phyloP scores from a whole-genome alignment of 441 rosid species.

The Monsonia emarginata region DNA sequence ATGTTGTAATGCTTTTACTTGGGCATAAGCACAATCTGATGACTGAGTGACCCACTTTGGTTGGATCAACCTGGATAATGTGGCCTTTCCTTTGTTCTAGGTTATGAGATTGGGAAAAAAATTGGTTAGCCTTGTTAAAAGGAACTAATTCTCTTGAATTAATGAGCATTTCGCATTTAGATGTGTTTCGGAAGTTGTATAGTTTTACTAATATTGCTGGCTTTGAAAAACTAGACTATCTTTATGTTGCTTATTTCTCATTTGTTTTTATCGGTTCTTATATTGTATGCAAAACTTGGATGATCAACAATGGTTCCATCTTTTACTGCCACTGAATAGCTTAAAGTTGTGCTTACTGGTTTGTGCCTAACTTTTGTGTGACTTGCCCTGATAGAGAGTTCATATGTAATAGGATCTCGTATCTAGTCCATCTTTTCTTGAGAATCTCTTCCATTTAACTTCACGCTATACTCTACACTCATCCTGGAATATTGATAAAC shows the following conservation, averaged over 20 bases:
- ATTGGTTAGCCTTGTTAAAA: not conserved
- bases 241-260: not conserved
- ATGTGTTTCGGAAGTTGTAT: not conserved
- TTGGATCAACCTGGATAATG: not conserved
- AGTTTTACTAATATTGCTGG: not conserved
- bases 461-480: slow-evolving; percentile 11
- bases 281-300: not conserved
- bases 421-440: not conserved
- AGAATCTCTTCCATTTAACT: not conserved
- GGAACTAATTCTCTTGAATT: not conserved
- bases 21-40: not conserved
- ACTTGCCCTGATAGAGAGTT: not conserved
- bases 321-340: not conserved
- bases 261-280: not conserved
- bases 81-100: not conserved
- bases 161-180: not conserved
- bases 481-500: slow-evolving; percentile 12
- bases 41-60: not conserved
- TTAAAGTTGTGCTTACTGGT: not conserved
- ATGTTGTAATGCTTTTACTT: not conserved
- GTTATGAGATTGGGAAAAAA: not conserved
- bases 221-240: not conserved
- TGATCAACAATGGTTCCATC: not conserved
- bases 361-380: not conserved
- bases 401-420: not conserved